Evolutionary conservation across 257 asterid species (phyloP), one percentile per base, ranked within the genome.

Genomic region (Forsythia suspensa): DNA sequence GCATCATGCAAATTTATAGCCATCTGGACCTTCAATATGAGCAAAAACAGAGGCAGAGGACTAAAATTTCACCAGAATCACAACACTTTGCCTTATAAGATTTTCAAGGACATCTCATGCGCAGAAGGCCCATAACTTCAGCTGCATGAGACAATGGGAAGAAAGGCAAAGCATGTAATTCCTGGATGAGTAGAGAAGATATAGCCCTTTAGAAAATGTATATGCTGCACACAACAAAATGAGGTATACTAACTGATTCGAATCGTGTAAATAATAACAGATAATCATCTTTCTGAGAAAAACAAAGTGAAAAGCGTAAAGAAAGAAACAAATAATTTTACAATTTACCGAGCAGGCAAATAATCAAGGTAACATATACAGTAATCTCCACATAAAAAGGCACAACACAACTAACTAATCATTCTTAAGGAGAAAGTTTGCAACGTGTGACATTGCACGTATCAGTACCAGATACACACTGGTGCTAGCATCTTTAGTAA

Each of bases 151-250:
- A 87, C 83, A 82, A 77, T 80, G 77, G 84, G 80, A 84, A 89
- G 85, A 85, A 88, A 80, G 89, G 85, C 86, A 80, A 85, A 85
- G 89, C 86, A 85, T 87, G 88, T 83, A 89, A 88, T 86, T 89
- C 94, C 93, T 86, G 90, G 97, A 90, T 88, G 84, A 83, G 84
- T 70, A 85, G 77, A 79, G 72, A 87, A 84, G 74, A 82, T 72
- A 76, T 76, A 71, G 82, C 69, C 88, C 83, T 87, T 88, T 77
- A 87, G 88, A 84, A 86, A 74, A 42, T 57, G 61, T 24, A 34
- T 20, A 42, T 13, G 20, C 38, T 46, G n/a, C 34, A 29, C 34
- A 29, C 34, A 29, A 1, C 34, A 29, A 44, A 69, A 9, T n/a
- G 63, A 37, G 29, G 42, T 21, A 73, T 3, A 57, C 3, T 8